A percentile compares a stretch with the other conserved stretches of the same genome.
These are phyloP conservation scores for Colletotrichum noveboracense DNA, from an alignment of 2,329 filamentous ascomycete species.

Conservation along the genomic window DNA sequence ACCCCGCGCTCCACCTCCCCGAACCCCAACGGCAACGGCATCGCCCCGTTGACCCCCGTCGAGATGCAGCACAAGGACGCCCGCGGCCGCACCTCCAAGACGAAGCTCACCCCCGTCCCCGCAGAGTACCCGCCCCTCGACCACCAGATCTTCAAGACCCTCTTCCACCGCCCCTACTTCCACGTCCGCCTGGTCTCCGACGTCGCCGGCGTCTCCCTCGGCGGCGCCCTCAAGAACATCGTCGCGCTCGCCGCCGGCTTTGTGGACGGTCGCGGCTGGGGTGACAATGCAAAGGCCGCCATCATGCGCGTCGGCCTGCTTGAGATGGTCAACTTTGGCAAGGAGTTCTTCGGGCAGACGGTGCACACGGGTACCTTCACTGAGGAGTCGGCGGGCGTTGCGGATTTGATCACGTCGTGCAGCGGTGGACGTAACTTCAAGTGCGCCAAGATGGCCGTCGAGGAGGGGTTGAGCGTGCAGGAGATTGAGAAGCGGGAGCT, in stretches of 20 bases:
- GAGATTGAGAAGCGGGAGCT: slow-evolving; percentile 90
- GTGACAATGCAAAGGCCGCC: slow-evolving; percentile 98
- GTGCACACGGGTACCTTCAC: slow-evolving; percentile 88
- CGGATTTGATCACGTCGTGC: slow-evolving; percentile 94
- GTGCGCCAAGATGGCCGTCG: slow-evolving; percentile 86
- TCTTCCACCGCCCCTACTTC: slow-evolving; percentile 98
- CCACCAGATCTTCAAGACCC: slow-evolving; percentile 79
- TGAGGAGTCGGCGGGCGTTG: slow-evolving; percentile 94
- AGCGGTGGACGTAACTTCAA: slow-evolving; percentile 92
- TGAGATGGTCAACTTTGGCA: slow-evolving; percentile 96
- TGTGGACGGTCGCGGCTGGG: slow-evolving; percentile 94
- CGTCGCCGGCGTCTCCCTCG: slow-evolving; percentile 95
- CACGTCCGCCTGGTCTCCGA: slow-evolving; percentile 93
- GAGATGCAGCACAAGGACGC: slow-evolving; percentile 72
- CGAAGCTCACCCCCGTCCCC: slow-evolving; percentile 77
- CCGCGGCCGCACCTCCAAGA: slow-evolving; percentile 69
- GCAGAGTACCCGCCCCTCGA: slow-evolving; percentile 85
- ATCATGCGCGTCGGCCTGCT: slow-evolving; percentile 95
- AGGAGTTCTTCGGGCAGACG: slow-evolving; percentile 87
- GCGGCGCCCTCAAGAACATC: slow-evolving; percentile 95
- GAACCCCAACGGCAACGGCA: slow-evolving; percentile 49
- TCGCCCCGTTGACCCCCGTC: slow-evolving; percentile 42
- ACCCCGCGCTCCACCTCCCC: slow-evolving; percentile 58
- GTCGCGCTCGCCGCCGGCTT: slow-evolving; percentile 94
- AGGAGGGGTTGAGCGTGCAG: slow-evolving; percentile 78